Base-by-base conservation (phyloP, 1,284 basidiomycete genomes). In the Sanguinoderma infundibulare region DNA sequence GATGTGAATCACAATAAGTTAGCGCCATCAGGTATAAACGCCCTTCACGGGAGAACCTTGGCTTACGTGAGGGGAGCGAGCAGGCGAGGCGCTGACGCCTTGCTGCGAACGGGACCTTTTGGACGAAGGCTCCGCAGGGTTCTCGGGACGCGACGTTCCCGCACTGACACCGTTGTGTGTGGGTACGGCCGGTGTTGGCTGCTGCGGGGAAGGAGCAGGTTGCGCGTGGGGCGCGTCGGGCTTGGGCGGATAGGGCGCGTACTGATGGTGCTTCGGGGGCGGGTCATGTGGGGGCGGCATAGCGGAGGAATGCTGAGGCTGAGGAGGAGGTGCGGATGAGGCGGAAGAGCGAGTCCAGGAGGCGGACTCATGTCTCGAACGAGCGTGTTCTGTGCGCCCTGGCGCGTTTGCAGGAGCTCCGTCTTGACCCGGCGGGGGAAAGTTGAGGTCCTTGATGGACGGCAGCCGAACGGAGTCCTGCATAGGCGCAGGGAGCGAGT, bases 391-490 rank as follows among this genome's bases (percentile, higher is more conserved):
- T 28, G 53, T 34, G 56, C 65, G 68, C 6, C 60, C 59, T 39
- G 53, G 55, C 15, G 59, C 60, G 40, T 65, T 68, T 7, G 63
- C 35, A 28, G 70, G 61, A 10, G 67, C 56, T 28, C 69, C 70
- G 40, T 78, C 75, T 55, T 76, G 75, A 28, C 65, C 55, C 28
- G 73, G 74, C 2, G 72, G 77, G 7, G 74, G 71, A 64, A 90
- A 87, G 72, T 87, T 86, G 67, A 90, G 78, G 70, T 87, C 86
- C 75, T 83, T 87, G 70, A 90, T 80, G 17, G 87, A 87, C 0
- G 87, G 87, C 6, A 90, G 79, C 38, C 86, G 84, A 66, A 84
- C 72, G 55, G 83, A 78, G 67, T 75, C 78, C 61, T 68, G 63
- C 59, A 68, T 61, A 55, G 72, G 74, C 60, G 80, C 77, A 47